Conservation (phyloP, 2,329 filamentous ascomycete species). For the Sporothrix luriei region DNA sequence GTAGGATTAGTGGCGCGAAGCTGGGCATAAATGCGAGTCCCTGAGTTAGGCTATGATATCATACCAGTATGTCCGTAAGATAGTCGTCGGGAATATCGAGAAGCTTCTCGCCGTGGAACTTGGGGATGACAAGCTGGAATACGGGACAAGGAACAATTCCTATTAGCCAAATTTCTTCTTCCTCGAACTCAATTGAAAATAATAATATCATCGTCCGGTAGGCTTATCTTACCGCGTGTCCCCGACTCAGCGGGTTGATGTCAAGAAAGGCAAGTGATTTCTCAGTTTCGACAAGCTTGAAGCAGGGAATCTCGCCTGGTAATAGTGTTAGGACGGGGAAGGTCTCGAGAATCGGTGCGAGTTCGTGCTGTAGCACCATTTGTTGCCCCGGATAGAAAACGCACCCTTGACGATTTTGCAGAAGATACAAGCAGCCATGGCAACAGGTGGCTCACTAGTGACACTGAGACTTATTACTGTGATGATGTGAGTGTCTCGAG, state of each 20-base stretch:
- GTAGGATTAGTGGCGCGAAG: neutral
- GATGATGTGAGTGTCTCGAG: neutral
- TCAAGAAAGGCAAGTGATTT: conserved; percentile 96
- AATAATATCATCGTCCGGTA: no score
- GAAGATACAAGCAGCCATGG: conserved; percentile 81
- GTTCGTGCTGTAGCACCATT: neutral
- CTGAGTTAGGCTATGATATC: conserved; percentile 35
- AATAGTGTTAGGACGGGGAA: neutral
- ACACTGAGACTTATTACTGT: neutral
- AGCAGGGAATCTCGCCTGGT: conserved; percentile 87
- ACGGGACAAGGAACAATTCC: neutral
- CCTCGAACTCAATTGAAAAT: neutral
- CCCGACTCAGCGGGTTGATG: conserved; percentile 84
- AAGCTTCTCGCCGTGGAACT: conserved; percentile 89
- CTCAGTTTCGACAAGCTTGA: conserved; percentile 95
- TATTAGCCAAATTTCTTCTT: neutral
- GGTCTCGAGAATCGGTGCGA: neutral
- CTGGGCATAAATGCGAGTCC: neutral
- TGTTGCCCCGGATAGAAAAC: neutral
- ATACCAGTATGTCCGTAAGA: conserved; percentile 76
- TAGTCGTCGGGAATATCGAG: conserved; percentile 90
- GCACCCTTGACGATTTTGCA: conserved; percentile 91
- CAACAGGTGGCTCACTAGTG: conserved; percentile 36
- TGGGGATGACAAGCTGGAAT: conserved; percentile 91
- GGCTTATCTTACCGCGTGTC: conserved; percentile 80